phyloP scores from a whole-genome alignment of 768 basidiomycete species.

The Dentipellis sp. region DNA sequence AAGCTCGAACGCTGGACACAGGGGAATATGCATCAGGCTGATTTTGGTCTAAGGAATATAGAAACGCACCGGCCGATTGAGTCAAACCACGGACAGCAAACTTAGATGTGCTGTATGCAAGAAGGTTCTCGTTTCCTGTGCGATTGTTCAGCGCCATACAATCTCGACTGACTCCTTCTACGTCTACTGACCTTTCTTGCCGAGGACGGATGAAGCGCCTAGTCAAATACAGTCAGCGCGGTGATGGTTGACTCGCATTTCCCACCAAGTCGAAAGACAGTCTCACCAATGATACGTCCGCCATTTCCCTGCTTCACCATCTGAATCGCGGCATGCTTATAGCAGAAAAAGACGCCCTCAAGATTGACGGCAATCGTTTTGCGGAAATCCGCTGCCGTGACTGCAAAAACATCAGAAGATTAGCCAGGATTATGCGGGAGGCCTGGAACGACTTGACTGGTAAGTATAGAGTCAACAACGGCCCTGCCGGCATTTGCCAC shows the following conservation, averaged over 20 bases:
- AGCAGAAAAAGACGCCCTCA: slow-evolving; percentile 14
- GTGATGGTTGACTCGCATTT: too few relatives aligned
- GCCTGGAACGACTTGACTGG: not conserved
- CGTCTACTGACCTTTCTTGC: not conserved
- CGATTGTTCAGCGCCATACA: not conserved
- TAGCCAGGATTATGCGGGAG: not conserved
- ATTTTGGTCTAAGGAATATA: not conserved
- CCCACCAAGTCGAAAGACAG: not conserved
- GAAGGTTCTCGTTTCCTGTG: slow-evolving; percentile 3
- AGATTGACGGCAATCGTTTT: slow-evolving; percentile 12
- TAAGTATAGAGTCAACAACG: not conserved
- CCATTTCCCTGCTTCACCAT: slow-evolving; percentile 18
- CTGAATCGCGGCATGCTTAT: slow-evolving; percentile 17
- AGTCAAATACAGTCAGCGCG: too few relatives aligned
- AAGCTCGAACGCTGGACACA: slow-evolving; percentile 12
- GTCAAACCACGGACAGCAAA: slow-evolving; percentile 23
- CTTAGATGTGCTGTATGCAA: slow-evolving; percentile 23
- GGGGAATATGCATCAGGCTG: not conserved
- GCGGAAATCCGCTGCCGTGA: slow-evolving; percentile 15
- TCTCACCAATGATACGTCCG: slow-evolving; percentile 16
- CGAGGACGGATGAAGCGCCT: slow-evolving; percentile 7
- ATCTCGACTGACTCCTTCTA: not conserved
- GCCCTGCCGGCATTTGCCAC: not conserved
- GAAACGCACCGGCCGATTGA: slow-evolving; percentile 1
- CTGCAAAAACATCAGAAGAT: not conserved